These are phyloP conservation scores for Trypanosoma platydactyli DNA, from an alignment of 208 protist species.

Conservation along the genomic window DNA sequence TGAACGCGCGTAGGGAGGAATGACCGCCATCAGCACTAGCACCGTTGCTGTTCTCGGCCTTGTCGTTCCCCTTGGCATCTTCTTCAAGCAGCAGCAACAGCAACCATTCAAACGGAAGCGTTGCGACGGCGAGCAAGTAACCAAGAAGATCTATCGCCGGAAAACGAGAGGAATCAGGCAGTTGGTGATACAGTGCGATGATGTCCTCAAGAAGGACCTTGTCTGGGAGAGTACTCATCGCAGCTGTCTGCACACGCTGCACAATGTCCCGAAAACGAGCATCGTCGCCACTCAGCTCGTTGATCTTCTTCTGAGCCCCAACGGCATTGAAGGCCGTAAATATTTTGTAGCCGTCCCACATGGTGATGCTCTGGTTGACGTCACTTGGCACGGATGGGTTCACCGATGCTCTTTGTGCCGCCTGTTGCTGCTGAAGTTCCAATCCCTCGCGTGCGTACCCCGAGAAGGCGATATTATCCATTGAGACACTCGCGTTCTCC, in stretches of 20 bases:
- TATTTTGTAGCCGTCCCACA: constrained; percentile 17
- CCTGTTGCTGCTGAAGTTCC: constrained; percentile 17
- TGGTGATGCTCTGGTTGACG: constrained; percentile 16
- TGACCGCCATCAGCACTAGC: not conserved
- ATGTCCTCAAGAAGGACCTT: constrained; percentile 11
- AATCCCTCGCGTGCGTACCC: constrained; percentile 27
- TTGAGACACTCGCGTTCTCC: constrained; percentile 7
- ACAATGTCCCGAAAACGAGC: constrained; percentile 6
- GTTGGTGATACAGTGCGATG: constrained; percentile 14
- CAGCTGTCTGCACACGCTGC: constrained; percentile 1
- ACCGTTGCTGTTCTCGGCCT: not conserved
- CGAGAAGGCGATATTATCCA: constrained; percentile 28
- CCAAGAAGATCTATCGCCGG: constrained; percentile 37
- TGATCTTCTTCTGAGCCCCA: constrained; percentile 57
- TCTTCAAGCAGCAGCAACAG: constrained; percentile 15
- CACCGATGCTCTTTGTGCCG: not conserved
- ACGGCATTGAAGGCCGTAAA: constrained; percentile 58
- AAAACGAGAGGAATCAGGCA: constrained; percentile 36
- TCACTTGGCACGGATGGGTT: not conserved
- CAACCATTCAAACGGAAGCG: constrained; percentile 16
- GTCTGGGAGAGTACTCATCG: constrained; percentile 14
- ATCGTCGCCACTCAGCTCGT: constrained; percentile 30
- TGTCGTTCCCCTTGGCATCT: not conserved
- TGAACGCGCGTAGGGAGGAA: not conserved
- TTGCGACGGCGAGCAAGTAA: constrained; percentile 12